A percentile compares a stretch with the other conserved stretches of the same genome.
These are phyloP conservation scores for Penicillium paxilli DNA, from an alignment of 495 filamentous ascomycete species.

Conservation along the genomic window DNA sequence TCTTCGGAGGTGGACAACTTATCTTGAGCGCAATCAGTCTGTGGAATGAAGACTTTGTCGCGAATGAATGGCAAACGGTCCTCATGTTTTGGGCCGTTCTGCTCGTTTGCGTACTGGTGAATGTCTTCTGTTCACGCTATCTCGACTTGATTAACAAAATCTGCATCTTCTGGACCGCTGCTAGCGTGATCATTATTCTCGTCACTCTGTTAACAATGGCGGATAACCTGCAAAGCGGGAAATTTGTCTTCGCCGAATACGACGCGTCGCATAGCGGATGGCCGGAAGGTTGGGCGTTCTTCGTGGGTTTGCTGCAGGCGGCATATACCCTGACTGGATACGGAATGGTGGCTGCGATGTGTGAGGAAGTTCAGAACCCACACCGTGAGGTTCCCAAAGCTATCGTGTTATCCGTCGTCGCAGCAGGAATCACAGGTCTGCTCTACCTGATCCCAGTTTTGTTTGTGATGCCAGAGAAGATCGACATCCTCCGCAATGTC, in stretches of 20 bases:
- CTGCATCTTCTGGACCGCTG: constrained; percentile 66
- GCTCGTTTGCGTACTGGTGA: constrained; percentile 55
- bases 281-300: constrained; percentile 63
- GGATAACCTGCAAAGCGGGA: constrained; percentile 46
- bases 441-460: constrained; percentile 67
- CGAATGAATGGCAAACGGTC: constrained; percentile 63
- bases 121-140: constrained; percentile 57
- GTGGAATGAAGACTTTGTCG: constrained; percentile 61
- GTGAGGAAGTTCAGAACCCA: constrained; percentile 69
- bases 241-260: constrained; percentile 63
- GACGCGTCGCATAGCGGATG: constrained; percentile 59
- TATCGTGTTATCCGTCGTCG: constrained; percentile 69
- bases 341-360: constrained; percentile 59
- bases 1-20: constrained; percentile 56
- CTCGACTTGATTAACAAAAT: constrained; percentile 67
- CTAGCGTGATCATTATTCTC: constrained; percentile 60
- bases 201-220: constrained; percentile 60
- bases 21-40: constrained; percentile 62
- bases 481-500: constrained; percentile 53
- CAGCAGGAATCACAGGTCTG: constrained; percentile 68
- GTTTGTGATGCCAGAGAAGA: constrained; percentile 57
- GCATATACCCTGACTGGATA: constrained; percentile 63
- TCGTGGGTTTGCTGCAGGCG: constrained; percentile 61
- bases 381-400: constrained; percentile 66
- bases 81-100: constrained; percentile 67